Evolutionary conservation across 306 rosid species (phyloP).

Genomic region (Morella rubra): DNA sequence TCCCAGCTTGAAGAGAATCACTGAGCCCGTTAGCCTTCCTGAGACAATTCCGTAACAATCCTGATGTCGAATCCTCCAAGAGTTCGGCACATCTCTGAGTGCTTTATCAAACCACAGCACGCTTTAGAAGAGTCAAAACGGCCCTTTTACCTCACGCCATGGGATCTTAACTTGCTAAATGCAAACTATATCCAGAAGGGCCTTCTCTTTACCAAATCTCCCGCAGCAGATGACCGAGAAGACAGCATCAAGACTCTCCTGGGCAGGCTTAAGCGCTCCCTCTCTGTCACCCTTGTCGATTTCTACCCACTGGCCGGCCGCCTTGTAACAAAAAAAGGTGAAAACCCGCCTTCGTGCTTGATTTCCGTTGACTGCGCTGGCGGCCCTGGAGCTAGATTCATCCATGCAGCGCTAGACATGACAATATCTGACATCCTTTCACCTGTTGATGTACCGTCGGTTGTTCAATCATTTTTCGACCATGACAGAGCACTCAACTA

Average conservation of each 20-base stretch:
- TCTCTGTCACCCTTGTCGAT: slow-evolving; percentile 49
- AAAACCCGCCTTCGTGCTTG: slow-evolving; percentile 31
- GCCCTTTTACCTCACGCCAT: background rate
- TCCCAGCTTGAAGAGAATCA: too few relatives aligned
- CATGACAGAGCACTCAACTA: slow-evolving; percentile 55
- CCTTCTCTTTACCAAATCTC: slow-evolving; percentile 60
- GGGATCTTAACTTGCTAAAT: slow-evolving; percentile 52
- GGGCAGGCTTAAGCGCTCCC: slow-evolving; percentile 41
- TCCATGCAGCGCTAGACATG: slow-evolving; percentile 46
- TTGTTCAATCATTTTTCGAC: slow-evolving; percentile 57
- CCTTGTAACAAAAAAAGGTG: slow-evolving; percentile 32
- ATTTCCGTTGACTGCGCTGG: slow-evolving; percentile 44
- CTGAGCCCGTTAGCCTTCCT: background rate
- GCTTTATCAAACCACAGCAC: slow-evolving; percentile 34
- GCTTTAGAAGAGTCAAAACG: background rate
- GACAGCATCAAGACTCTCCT: slow-evolving; percentile 31
- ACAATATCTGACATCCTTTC: slow-evolving; percentile 50
- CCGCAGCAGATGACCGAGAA: background rate
- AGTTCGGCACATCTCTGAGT: slow-evolving; percentile 25
- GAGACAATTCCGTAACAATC: too few relatives aligned
- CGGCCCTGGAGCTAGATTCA: slow-evolving; percentile 47
- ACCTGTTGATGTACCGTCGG: slow-evolving; percentile 45
- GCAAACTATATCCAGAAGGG: slow-evolving; percentile 64
- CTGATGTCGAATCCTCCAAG: background rate
- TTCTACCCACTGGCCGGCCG: slow-evolving; percentile 67